Base-by-base conservation (phyloP, 768 basidiomycete species). In the Termitomyces sp. region DNA sequence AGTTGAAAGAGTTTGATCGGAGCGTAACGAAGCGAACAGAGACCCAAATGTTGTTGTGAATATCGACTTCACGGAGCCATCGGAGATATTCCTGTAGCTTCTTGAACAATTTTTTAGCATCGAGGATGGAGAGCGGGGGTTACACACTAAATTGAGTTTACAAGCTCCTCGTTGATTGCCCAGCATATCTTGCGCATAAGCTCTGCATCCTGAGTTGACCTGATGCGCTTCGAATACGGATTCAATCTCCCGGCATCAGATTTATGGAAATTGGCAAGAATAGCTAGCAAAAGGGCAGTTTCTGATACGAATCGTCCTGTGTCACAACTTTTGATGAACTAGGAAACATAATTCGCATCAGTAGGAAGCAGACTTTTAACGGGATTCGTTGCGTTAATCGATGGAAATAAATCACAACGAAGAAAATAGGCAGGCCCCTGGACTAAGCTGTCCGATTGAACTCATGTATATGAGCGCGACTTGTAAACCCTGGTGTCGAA, bases 401-500 rank as follows among this genome's bases (percentile, higher is more conserved):
- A 73, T 4, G 85, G 79, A 63, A 83, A 87, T 19, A 88, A 71
- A 65, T 89, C 82, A 41, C 73, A 73, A 11, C 85, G 80, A 14
- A 89, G 75, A 46, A 89, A 83, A 63, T 88, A 89, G 8, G 87
- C 88, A n/a, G n/a, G n/a, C n/a, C 10, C 86, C 87, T 0, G 85
- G 83, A 62, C 87, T 90, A 16, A 86, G 75, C 61, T 89, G 78
- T 11, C 75, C 79, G 50, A 86, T 74, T 10, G 82, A 78, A 54
- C 85, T 83, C 65, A 82, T 76, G 61, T 81, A 87, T 37, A 77
- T 75, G 38, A 89, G 68, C 4, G 80, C 80, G 12, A 86, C 73
- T 57, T 84, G 85, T 19, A 88, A 73, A 17, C 71, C 77, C 57
- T 77, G 73, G 63, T 86, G 86, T 12, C 80, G 79, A 11, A 80